Base-by-base conservation (phyloP, 106 monocot species). In the Allium fistulosum region DNA sequence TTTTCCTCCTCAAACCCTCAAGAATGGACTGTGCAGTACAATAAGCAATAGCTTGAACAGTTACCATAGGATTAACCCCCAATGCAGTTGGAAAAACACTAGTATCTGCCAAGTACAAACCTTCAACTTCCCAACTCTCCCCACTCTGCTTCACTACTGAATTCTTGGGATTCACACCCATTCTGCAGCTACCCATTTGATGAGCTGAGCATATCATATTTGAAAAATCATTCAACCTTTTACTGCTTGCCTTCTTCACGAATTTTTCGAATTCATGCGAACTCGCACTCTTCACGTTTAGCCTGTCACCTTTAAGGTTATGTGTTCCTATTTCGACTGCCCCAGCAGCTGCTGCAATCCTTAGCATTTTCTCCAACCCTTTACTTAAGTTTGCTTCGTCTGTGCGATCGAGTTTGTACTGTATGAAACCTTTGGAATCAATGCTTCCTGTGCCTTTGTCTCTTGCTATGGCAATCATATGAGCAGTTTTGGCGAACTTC, bases 151-250 rank as follows among this genome's bases (percentile, higher is more conserved):
- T 74, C 65, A 81, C 86, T 17, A 68, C 86, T 0, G 78, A 75
- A 26, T 26, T 57, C 66, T 2, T 28, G n/a, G 72, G 61, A n/a
- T 68, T 52, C 66, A 51, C 51, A 10, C 86, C 90, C 90, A 91
- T 91, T 48, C 86, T 50, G 71, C 90, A 91, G 69, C 85, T 86
- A 55, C 90, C 90, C 90, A 91, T 91, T 83, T 91, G 90, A 71
- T 91, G 90, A 51, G 90, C 90, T 47, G 86, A 84, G 69, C 76
- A 84, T 28, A 80, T 13, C 28, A 80, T 74, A 63, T 72, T 67
- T 49, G 66, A 64, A 17, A 53, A 12, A 45, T 60, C 72, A 49
- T 70, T 61, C 63, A 78, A 26, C 68, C 65, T 55, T 46, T 59
- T 46, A 55, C 57, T 37, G 64, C 66, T 63, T 61, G 59, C 74